Conservation (phyloP, 2,329 filamentous ascomycete genomes). For the Epichloe festucae region DNA sequence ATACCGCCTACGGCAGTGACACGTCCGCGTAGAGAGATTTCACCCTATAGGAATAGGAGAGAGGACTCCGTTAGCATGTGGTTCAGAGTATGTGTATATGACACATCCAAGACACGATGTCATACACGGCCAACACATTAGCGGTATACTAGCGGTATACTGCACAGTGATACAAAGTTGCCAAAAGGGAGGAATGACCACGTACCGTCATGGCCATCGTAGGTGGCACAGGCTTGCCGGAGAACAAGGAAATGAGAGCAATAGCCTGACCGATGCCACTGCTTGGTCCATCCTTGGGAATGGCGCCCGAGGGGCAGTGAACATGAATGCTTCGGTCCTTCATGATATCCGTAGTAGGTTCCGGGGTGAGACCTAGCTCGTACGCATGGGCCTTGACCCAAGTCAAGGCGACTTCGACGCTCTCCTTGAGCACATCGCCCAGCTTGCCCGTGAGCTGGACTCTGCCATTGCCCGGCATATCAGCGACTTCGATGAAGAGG, state of each 20-base stretch:
- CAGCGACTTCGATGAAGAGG: constrained; percentile 93
- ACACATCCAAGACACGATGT: not conserved
- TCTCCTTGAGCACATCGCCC: constrained; percentile 93
- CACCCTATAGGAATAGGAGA: constrained; percentile 30
- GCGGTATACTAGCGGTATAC: not conserved
- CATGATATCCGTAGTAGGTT: constrained; percentile 86
- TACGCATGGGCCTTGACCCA: constrained; percentile 97
- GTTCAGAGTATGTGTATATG: not conserved
- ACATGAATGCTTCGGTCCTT: constrained; percentile 88
- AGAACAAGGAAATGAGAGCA: constrained; percentile 82
- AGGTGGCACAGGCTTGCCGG: constrained; percentile 71
- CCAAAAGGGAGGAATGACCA: constrained; percentile 1
- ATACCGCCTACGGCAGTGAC: constrained; percentile 94
- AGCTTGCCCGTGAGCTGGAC: constrained; percentile 95
- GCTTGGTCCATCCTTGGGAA: constrained; percentile 81
- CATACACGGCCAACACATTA: not conserved
- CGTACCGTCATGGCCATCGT: constrained; percentile 87
- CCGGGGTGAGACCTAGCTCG: constrained; percentile 70
- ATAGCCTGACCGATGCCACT: constrained; percentile 92
- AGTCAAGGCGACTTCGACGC: constrained; percentile 85
- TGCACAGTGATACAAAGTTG: not conserved
- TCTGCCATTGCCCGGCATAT: constrained; percentile 86
- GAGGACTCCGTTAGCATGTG: not conserved
- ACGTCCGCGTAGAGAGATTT: constrained; percentile 70
- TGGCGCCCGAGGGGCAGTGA: constrained; percentile 87